Base-by-base conservation (phyloP, 129 eudicot genomes). In the Escallonia rubra region DNA sequence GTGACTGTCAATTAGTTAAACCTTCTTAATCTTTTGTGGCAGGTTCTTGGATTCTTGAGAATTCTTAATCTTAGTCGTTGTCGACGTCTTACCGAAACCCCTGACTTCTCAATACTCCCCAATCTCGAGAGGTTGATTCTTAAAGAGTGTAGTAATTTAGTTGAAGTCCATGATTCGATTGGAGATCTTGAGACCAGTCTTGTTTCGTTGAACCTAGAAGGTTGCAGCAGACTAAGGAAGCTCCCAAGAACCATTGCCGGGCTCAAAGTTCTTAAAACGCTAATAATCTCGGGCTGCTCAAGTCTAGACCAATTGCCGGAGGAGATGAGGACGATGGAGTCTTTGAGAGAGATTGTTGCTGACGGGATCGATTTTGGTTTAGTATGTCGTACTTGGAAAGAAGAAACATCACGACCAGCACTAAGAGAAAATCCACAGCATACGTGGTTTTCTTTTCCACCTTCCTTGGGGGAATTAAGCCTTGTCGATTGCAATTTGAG, bases 41-140 rank as follows among this genome's bases (percentile, higher is more conserved):
- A 81, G 82, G 45, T 41, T 43, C 86, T 76, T 55, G 34, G 52
- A 14, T 51, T 50, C 9, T 34, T 80, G 52, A 80, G 72, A 41
- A 39, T 76, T 47, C 81, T 80, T 57, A 55, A 80, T 76, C 70
- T 76, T 4, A 81, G 82, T 73, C 64, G 48, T 55, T 76, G 61
- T n/a, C 14, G 11, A 3, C 12, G 12, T 1, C 62, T 71, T 40
- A 0, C 14, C 6, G 50, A 10, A 41, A 71, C 52, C 8, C 75
- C 61, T 10, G 61, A 71, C 54, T 51, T 61, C 15, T 39, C 51
- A 39, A 14, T 5, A 23, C 45, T 76, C 57, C 78, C 85, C 50
- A 57, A 64, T 60, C 76, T 75, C 41, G 65, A 72, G 73, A 66
- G 60, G 11, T 63, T 78, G 63, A 43, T 73, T 2, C 50, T 58